Conservation (phyloP, 163 green algal species). For the Volvox carteri region DNA sequence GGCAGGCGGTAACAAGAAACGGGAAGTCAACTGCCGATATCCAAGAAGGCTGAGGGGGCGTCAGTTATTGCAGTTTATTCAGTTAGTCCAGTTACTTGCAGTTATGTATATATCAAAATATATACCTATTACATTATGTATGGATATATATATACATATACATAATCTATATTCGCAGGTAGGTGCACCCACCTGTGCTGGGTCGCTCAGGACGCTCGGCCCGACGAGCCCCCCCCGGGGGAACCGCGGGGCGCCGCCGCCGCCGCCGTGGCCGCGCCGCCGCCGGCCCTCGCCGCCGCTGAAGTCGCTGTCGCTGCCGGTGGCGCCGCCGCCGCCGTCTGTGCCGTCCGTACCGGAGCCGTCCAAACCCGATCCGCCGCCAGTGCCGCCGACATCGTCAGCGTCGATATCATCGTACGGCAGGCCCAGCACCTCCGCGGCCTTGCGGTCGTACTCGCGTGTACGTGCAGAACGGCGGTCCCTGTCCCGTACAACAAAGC, state of each 20-base stretch:
- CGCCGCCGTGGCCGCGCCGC: constrained; percentile 5
- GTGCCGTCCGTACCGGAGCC: not conserved
- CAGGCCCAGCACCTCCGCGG: constrained; percentile 35
- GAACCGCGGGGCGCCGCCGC: not conserved
- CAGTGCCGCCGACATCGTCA: not conserved
- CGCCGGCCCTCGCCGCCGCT: constrained; percentile 27
- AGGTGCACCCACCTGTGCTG: constrained; percentile 41
- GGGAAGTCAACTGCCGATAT: no score
- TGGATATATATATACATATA: not conserved
- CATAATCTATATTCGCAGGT: no score
- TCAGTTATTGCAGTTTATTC: no score
- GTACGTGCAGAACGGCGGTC: constrained; percentile 24
- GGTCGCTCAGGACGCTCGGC: constrained; percentile 35
- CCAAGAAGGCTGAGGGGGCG: no score
- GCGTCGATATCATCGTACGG: not conserved
- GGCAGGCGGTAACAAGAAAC: no score
- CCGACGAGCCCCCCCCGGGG: constrained; percentile 41
- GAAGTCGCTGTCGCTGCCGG: constrained; percentile 38
- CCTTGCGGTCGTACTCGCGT: constrained; percentile 30
- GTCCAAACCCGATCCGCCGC: constrained; percentile 6
- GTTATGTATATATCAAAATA: no score
- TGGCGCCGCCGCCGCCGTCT: constrained; percentile 27
- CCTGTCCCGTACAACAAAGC: not conserved
- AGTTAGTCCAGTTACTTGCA: no score
- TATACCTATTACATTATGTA: no score